Evolutionary conservation across 495 filamentous ascomycete species (phyloP), one percentile per base, ranked within the genome.

Genomic region (Lasiosphaeria hispida): DNA sequence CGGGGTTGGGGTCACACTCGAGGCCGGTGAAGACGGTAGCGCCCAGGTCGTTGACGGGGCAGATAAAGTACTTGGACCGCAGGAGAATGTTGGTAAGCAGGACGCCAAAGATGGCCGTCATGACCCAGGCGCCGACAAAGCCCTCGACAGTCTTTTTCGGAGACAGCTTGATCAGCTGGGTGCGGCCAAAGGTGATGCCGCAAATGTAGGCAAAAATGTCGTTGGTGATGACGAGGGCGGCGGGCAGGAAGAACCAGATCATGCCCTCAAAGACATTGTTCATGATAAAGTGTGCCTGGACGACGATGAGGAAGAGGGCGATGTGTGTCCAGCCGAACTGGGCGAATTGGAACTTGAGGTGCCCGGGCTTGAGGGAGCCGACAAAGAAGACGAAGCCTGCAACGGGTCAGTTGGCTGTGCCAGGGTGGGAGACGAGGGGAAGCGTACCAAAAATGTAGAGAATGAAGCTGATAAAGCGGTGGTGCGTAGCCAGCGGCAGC

Each of bases 61-160:
- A 99, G 69, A 96, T 95, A 74, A 97, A 97, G 78, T 97, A 99
- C 67, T 92, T 90, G 77, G 90, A 96, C 33, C 86, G 85, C 82
- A 93, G 91, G 58, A 99, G 79, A 41, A 94, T 65, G 69, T 95
- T 91, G 50, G 91, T 94, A 74, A 97, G 84, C 61, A 84, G 76
- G 61, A 88, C 77, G 53, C 90, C 95, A 68, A 93, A 92, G 57
- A 91, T 75, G 60, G 96, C 83, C 41, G 94, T 97, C 80, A 92
- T 92, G 64, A 95, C 77, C 95, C 95, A 99, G 17, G 95, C 95
- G 55, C 95, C 95, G 39, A 97, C 77, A 70, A 99, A 99, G 19
- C 95, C 95, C 73, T 99, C 95, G 41, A 97, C 94, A 1, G 95
- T 99, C 86, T 99, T 99, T 81, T 99, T 99, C 2, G 95, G 95